phyloP scores from a whole-genome alignment of 2,329 filamentous ascomycete species.

The Epichloe hybrida region DNA sequence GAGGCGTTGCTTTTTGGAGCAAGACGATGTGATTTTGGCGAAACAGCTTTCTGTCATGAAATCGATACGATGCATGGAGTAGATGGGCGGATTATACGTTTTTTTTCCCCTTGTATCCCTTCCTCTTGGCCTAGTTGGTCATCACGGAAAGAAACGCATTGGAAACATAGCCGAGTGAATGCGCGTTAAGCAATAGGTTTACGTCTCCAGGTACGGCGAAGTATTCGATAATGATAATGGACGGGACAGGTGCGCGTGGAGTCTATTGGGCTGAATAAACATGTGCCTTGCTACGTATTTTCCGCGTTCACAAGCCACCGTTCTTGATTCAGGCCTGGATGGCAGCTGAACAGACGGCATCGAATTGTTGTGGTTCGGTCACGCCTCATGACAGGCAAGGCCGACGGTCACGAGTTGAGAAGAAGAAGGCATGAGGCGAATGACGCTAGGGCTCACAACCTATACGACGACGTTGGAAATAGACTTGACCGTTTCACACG shows the following conservation, averaged over 20 bases:
- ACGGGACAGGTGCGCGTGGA: background rate
- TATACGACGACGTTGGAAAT: background rate
- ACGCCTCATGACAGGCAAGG: background rate
- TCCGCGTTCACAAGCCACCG: background rate
- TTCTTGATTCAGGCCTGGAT: background rate
- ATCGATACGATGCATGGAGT: background rate
- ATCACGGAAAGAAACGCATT: slow-evolving; percentile 1
- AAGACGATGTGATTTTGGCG: background rate
- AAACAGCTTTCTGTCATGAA: background rate
- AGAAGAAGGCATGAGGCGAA: slow-evolving; percentile 1
- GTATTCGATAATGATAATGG: slow-evolving; percentile 11
- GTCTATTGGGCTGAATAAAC: too few relatives aligned
- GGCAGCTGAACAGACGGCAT: background rate
- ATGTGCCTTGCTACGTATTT: background rate
- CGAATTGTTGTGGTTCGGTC: background rate
- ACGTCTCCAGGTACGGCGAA: background rate
- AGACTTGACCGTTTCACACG: background rate
- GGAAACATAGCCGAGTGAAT: slow-evolving; percentile 3
- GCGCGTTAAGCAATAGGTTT: slow-evolving; percentile 5
- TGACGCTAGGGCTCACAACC: slow-evolving; percentile 3
- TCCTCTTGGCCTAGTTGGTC: background rate
- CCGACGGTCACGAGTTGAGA: background rate
- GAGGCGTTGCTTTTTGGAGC: background rate
- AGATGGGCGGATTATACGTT: background rate
- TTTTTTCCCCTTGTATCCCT: background rate